Base-by-base conservation (phyloP, 495 filamentous ascomycete genomes). In the Tricharina praecox region DNA sequence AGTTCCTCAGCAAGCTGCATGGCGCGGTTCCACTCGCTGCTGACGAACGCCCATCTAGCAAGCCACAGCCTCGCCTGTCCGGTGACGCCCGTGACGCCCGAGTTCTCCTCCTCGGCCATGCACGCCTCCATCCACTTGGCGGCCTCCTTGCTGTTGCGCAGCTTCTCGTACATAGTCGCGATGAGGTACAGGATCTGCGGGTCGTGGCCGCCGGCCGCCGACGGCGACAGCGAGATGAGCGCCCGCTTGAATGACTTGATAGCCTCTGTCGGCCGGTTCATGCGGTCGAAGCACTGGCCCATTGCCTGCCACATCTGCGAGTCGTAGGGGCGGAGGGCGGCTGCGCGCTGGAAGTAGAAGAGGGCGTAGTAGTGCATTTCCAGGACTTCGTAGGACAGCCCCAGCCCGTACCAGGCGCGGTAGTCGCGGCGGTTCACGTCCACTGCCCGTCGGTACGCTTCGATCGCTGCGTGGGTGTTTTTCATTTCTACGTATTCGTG, bases 401-500 rank as follows among this genome's bases (percentile, higher is more conserved):
- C 92, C 0, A 99, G 70, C 43, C 92, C 90, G 61, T 96, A 96
- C 92, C 92, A 99, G 13, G 92, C 92, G 41, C 92, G 81, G 64
- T 95, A 96, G 59, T 99, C 92, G 59, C 87, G 82, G 35, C 90
- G 78, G 61, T 99, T 96, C 59, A 88, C 80, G 54, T 96, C 92
- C 3, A 99, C 92, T 1, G 92, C 92, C 13, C 92, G 79, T 3
- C 92, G 79, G 57, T 99, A 99, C 8, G 81, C 86, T 62, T 99
- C 92, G 51, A 99, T 96, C 13, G 92, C 92, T 0, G 92, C 87
- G 56, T 99, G 92, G 0, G 92, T 99, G 57, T 99, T 99, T 57
- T 96, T 99, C 67, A 99, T 79, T 62, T 99, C 92, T 26, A 96
- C 84, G 62, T 95, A 99, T 60, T 99, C 92, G 61, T 96, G 92